Base-by-base conservation (phyloP, 169 alveolate genomes). In the Pseudocohnilembus persalinus region DNA sequence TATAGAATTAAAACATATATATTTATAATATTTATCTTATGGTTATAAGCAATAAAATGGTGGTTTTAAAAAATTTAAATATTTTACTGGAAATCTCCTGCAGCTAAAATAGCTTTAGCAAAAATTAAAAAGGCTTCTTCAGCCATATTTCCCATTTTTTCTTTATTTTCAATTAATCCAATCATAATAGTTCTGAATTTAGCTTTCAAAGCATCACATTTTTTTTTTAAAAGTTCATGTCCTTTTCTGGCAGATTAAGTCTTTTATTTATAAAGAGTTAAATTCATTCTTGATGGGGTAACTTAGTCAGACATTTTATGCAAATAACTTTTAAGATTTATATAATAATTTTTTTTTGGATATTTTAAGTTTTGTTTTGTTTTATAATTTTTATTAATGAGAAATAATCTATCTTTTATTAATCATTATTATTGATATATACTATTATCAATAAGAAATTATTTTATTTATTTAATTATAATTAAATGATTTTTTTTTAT, bases 171-270 rank as follows among this genome's bases (percentile, higher is more conserved):
- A 49, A 93, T 81, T 74, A 94, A 90, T 76, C 92, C 89, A 35
- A 90, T 77, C 89, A 93, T 91, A 63, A 91, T 88, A 33, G 92
- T 90, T 88, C 95, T 88, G 90, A 92, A 94, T 65, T 91, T 90
- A 73, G 93, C 91, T 87, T 94, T 94, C 68, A 94, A 88, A 31
- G 96, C 96, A 90, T 94, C 97, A 27, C 95, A 89, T 82, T 94
- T 94, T 91, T 93, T 92, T 87, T 94, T 94, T 63, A 94, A 87
- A 31, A 94, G 82, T 78, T 94, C 97, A 77, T 90, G 93, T 28
- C 97, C 97, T 82, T 94, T 94, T 88, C 91, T 91, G 31, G 97
- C 97, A 32, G 95, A 94, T 30, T 84, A 81, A 65, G 88, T 88
- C 88, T 94, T 92, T 0, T 73, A 81, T 80, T 94, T 93, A 76